These are phyloP conservation scores for Cenchrus purpureus DNA, from an alignment of 176 grass and related monocot species.

Conservation along the genomic window DNA sequence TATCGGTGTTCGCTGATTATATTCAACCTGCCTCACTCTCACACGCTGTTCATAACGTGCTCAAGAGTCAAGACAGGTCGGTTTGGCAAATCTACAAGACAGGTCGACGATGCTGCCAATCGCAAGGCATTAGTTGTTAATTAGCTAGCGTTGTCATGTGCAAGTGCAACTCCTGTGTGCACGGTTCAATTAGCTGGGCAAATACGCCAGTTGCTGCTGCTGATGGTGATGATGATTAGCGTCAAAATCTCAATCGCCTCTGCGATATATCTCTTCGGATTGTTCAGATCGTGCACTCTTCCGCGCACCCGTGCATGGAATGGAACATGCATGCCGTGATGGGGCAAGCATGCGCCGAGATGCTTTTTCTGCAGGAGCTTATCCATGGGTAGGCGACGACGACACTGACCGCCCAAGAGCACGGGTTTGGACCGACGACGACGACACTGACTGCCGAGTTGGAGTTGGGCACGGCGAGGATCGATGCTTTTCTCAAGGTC, in stretches of 20 bases:
- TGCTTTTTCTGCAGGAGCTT: not conserved
- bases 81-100: not conserved
- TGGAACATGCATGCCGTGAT: conserved; percentile 3
- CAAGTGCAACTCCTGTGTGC: too few relatives aligned
- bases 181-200: not conserved
- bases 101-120: not conserved
- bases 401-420: not conserved
- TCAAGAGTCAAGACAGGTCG: not conserved
- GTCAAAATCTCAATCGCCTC: not conserved
- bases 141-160: not conserved
- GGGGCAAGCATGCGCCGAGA: not conserved
- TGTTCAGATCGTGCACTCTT: not conserved
- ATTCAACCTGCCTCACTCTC: not conserved
- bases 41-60: not conserved
- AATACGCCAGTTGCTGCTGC: too few relatives aligned
- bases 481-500: not conserved
- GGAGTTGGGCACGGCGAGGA: not conserved
- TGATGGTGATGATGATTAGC: not conserved
- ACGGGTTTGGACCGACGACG: not conserved
- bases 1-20: not conserved
- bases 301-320: not conserved
- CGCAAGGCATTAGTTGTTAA: not conserved
- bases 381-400: not conserved
- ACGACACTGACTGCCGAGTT: not conserved
- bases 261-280: too few relatives aligned